Conservation (phyloP, 164 flowering plant genomes). For the Nymphaea colorata region DNA sequence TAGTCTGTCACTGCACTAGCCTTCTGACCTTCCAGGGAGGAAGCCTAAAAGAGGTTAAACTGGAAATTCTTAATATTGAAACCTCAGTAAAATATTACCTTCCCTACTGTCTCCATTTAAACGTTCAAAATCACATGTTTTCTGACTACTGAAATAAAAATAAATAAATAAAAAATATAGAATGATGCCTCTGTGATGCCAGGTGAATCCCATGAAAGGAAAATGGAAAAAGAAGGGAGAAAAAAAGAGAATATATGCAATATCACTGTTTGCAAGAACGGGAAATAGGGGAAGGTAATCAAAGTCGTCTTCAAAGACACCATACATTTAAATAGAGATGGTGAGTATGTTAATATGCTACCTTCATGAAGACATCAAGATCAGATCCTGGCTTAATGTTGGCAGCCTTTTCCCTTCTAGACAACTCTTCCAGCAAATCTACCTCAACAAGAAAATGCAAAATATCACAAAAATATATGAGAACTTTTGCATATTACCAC, state of each 20-base stretch:
- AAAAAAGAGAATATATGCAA: too few species aligned
- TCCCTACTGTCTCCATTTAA: too few species aligned
- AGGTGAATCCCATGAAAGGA: too few species aligned
- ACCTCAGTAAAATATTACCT: not conserved
- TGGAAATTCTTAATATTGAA: not conserved
- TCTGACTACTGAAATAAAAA: too few species aligned
- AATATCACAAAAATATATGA: not conserved
- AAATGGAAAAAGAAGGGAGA: not conserved
- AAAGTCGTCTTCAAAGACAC: not conserved
- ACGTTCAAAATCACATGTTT: too few species aligned
- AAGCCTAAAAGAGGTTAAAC: constrained; percentile 9
- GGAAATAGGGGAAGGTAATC: too few species aligned
- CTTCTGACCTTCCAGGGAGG: constrained; percentile 17
- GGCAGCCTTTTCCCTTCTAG: constrained; percentile 21
- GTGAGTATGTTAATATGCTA: not conserved
- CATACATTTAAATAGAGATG: not conserved
- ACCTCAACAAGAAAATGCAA: not conserved
- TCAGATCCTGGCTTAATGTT: constrained; percentile 20
- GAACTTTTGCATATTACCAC: not conserved
- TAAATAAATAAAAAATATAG: too few species aligned
- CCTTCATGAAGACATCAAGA: constrained; percentile 28
- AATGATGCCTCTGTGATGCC: too few species aligned
- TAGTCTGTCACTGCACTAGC: constrained; percentile 19
- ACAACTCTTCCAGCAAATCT: constrained; percentile 23
- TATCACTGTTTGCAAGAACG: not conserved